phyloP scores from a whole-genome alignment of 2,329 filamentous ascomycete species.

The Xylariaceae sp. region DNA sequence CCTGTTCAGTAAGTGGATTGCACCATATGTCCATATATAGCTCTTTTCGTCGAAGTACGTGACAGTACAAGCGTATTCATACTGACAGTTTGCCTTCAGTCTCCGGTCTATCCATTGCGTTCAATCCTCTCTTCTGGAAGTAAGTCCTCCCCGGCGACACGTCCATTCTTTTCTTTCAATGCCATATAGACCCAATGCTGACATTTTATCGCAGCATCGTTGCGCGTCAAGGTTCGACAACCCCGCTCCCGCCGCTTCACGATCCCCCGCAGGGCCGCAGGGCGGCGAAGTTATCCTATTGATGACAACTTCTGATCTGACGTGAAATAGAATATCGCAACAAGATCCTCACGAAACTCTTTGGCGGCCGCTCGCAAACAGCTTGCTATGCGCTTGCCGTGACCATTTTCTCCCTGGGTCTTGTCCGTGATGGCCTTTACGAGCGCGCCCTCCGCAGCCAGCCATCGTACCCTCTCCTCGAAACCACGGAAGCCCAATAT shows the following conservation, averaged over 20 bases:
- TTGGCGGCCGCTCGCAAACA: constrained; percentile 67
- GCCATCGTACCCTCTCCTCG: constrained; percentile 69
- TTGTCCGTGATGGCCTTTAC: constrained; percentile 84
- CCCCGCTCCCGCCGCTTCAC: constrained; percentile 17
- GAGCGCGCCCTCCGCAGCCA: constrained; percentile 72
- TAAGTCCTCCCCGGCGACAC: constrained; percentile 46
- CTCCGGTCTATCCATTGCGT: constrained; percentile 74
- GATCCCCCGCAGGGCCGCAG: neutral
- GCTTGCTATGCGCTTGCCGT: constrained; percentile 88
- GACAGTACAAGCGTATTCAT: neutral
- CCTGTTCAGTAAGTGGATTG: constrained; percentile 53
- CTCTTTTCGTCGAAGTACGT: neutral
- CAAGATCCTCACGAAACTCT: constrained; percentile 81
- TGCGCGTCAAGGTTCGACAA: constrained; percentile 65
- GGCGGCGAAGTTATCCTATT: neutral
- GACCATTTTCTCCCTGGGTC: constrained; percentile 85
- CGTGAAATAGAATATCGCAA: constrained; percentile 73
- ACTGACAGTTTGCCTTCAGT: constrained; percentile 47
- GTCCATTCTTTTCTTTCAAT: neutral
- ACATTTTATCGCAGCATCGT: constrained; percentile 55
- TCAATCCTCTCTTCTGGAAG: constrained; percentile 99
- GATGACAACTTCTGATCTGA: constrained; percentile 12
- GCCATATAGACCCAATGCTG: constrained; percentile 3
- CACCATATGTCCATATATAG: neutral
- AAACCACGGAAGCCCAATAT: constrained; percentile 53